Evolutionary conservation across 345 rosid species (phyloP), one percentile per base, ranked within the genome.

Genomic region (Durio zibethinus): DNA sequence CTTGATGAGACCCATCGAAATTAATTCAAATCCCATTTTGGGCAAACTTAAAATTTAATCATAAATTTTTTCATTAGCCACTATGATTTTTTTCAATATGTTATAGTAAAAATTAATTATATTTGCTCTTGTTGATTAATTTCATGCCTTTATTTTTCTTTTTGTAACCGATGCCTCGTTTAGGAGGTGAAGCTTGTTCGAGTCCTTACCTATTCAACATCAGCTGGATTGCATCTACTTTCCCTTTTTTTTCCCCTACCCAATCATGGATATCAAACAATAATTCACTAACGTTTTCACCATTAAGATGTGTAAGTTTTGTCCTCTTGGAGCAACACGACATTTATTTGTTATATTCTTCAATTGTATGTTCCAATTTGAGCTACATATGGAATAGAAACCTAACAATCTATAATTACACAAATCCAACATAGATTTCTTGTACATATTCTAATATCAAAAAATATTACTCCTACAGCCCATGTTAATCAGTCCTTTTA

Each of bases 1-100:
- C 33, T 80, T 75, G 77, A 77, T 45, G 29, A 76, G 78, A 84
- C 45, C 63, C 60, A 15, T 60, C 16, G 20, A 16, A 15, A 71
- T 61, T 23, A 64, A 80, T 69, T 35, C 45, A 21, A 56, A 67
- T 68, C 53, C 57, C 25, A 38, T 12, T 59, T 69, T 7, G 31
- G 25, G 27, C 36, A 54, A 47, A n/a, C 80, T 82, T 85, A n/a
- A 67, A 62, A 71, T 10, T 59, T 75, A 80, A 80, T 82, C 64
- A 50, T 59, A 48, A 33, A 72, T 23, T n/a, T 43, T 18, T 7
- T 38, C n/a, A n/a, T 33, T 62, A 33, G 21, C 42, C 40, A 31
- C 15, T 62, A 16, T n/a, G 67, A 35, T 25, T 27, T 3, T 16
- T 69, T 47, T 27, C 54, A 69, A 23, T 47, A 47, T 6, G 10